phyloP scores from a whole-genome alignment of 345 rosid species.

The Melastoma malabathricum region DNA sequence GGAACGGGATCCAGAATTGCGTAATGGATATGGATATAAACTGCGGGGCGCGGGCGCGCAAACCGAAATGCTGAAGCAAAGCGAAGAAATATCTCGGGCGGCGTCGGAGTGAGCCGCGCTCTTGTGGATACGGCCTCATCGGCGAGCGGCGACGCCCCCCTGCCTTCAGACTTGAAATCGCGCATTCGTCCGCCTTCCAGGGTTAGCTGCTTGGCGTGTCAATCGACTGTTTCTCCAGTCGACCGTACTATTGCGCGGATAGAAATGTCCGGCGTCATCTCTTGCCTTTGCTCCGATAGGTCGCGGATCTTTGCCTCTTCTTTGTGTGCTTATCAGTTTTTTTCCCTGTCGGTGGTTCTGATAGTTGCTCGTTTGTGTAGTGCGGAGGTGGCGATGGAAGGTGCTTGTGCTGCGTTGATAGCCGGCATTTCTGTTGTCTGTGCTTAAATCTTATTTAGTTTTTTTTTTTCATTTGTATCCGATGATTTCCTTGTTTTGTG shows the following conservation, averaged over 20 bases:
- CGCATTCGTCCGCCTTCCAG: too few species aligned
- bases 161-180: too few species aligned
- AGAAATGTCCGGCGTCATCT: slow-evolving; percentile 34
- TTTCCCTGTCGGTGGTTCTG: background rate
- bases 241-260: slow-evolving; percentile 20
- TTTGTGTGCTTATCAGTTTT: background rate
- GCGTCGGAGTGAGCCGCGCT: too few species aligned
- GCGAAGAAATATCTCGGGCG: too few species aligned
- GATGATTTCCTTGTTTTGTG: background rate
- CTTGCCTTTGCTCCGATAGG: slow-evolving; percentile 43
- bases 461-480: background rate
- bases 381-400: slow-evolving; percentile 38
- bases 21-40: too few species aligned
- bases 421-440: slow-evolving; percentile 54
- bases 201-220: slow-evolving; percentile 5
- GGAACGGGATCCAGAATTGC: too few species aligned
- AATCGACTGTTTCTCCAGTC: slow-evolving; percentile 6
- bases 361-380: slow-evolving; percentile 10
- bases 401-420: slow-evolving; percentile 36
- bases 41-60: too few species aligned
- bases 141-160: too few species aligned
- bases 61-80: too few species aligned
- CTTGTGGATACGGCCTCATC: too few species aligned
- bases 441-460: background rate
- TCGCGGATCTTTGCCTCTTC: background rate